These are phyloP conservation scores for Pascua sp. DNA, from an alignment of 1,284 basidiomycete genomes.

Conservation along the genomic window DNA sequence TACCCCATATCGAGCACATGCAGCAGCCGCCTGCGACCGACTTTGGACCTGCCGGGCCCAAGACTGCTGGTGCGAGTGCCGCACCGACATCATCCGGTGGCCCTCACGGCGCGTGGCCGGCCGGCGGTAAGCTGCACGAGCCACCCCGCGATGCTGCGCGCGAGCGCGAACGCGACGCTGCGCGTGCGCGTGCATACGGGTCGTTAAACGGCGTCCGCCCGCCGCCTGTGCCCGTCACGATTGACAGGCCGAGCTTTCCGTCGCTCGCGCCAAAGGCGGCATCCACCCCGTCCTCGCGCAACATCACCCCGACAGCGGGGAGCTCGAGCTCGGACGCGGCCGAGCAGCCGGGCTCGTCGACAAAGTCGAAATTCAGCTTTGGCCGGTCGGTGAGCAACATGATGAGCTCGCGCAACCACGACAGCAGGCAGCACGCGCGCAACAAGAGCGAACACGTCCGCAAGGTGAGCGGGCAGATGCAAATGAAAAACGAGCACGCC, in stretches of 20 bases:
- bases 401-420: too few species aligned
- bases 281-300: too few species aligned
- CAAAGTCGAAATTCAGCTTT: too few species aligned
- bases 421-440: too few species aligned
- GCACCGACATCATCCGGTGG: background rate
- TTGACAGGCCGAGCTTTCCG: slow-evolving; percentile 20
- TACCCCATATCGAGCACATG: too few species aligned
- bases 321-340: too few species aligned
- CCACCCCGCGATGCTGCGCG: background rate
- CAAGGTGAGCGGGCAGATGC: too few species aligned
- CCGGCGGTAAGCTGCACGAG: background rate
- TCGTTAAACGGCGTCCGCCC: slow-evolving; percentile 1
- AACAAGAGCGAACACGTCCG: too few species aligned
- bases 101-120: background rate
- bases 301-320: too few species aligned
- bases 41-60: slow-evolving; percentile 15
- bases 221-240: slow-evolving; percentile 20
- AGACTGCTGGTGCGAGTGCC: background rate
- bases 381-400: too few species aligned
- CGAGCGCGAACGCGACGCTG: background rate
- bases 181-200: background rate
- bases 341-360: too few species aligned
- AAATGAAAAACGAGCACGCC: too few species aligned
- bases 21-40: background rate
- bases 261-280: background rate